Evolutionary conservation across 768 basidiomycete species (phyloP), one percentile per base, ranked within the genome.

Genomic region (Pleurotus ostreatus): DNA sequence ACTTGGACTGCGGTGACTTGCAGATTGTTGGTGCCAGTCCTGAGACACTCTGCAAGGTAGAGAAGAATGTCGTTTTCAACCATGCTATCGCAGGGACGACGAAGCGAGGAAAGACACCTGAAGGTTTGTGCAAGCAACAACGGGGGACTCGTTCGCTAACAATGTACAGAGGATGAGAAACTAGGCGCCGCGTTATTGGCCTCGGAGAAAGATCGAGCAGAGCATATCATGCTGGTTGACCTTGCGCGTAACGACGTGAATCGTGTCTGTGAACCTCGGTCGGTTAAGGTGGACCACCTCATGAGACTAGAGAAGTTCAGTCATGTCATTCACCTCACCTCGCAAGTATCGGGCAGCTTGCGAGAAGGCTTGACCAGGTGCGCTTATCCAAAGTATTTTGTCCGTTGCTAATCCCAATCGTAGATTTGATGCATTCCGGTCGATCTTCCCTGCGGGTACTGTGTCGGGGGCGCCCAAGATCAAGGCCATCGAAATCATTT

Each of bases 391-490:
- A 20, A 12, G 34, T n/a, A 2, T 41, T 9, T 18, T 38, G 15
- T 52, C 55, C 16, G 49, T 55, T 51, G 18, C 48, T 49, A 18
- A 41, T 59, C 43, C 40, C 40, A 12, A 30, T 9, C 23, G 4
- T 61, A 95, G 95, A 61, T 99, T 98, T 66, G 96, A 98, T 68
- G 97, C 97, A 0, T 98, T 99, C 82, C 85, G 96, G 8, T 98
- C 96, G 20, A 98, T 99, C 61, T 98, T 99, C 77, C 97, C 97
- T 1, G 95, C 96, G 15, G 97, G 97, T 0, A 99, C 97, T 2
- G 97, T 99, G 22, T 98, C 96, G 1, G 97, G 97, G 20, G 97
- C 97, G 30, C 97, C 97, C 2, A 99, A 99, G 74, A 95, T 99
- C 71, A 97, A 96, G 68, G 97, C 97, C 0, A 92, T 99, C 60